phyloP scores from a whole-genome alignment of 176 grass and related monocot species.

The Musa beccarii region DNA sequence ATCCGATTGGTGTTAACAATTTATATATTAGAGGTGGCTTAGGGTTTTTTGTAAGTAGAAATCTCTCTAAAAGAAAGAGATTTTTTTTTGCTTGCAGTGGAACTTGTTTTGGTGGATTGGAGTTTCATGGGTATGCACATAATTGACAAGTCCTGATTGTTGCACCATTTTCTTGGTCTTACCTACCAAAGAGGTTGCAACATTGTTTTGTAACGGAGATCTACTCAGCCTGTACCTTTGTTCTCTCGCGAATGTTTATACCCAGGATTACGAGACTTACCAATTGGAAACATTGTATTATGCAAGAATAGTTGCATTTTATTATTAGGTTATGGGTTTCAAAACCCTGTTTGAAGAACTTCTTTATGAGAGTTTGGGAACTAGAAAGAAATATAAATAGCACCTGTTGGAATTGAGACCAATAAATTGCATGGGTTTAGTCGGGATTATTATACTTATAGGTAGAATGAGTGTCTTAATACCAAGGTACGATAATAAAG shows the following conservation, averaged over 20 bases:
- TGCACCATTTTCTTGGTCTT: neutral
- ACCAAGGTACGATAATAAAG: too few relatives aligned
- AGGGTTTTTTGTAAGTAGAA: too few relatives aligned
- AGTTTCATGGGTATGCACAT: neutral
- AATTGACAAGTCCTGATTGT: neutral
- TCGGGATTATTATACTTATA: too few relatives aligned
- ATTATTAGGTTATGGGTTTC: neutral
- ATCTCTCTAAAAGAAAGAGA: neutral
- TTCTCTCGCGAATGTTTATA: neutral
- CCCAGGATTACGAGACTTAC: neutral
- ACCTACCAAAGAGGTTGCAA: neutral
- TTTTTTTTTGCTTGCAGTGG: neutral
- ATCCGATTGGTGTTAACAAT: too few relatives aligned
- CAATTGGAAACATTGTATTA: neutral
- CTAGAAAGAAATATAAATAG: too few relatives aligned
- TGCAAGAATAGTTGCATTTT: neutral
- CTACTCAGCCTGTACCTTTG: neutral
- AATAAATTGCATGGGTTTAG: too few relatives aligned
- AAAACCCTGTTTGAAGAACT: too few relatives aligned
- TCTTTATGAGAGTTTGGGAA: too few relatives aligned
- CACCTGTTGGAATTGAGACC: too few relatives aligned
- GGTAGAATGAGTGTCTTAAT: too few relatives aligned
- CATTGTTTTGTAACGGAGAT: neutral
- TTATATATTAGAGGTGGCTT: too few relatives aligned
- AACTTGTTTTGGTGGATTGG: neutral